phyloP scores from a whole-genome alignment of 257 asterid species.

The Solanum ahanhuiri region DNA sequence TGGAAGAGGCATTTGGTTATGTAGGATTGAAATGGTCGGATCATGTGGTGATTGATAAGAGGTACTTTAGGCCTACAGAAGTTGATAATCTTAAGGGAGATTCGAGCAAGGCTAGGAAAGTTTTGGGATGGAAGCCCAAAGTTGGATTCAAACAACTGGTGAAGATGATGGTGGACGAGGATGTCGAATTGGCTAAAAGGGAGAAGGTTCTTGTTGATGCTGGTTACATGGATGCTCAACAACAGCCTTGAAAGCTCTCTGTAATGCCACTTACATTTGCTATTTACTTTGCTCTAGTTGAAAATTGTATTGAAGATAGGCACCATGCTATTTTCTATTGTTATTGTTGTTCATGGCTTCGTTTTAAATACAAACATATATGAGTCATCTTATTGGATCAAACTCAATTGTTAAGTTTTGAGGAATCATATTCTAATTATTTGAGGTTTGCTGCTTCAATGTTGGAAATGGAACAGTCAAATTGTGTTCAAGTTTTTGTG shows the following conservation, averaged over 20 bases:
- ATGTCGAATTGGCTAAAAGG: slow-evolving; percentile 81
- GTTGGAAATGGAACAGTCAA: not conserved
- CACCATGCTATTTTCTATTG: not conserved
- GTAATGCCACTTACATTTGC: not conserved
- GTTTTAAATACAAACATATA: not conserved
- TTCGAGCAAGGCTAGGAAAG: slow-evolving; percentile 66
- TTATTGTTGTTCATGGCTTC: not conserved
- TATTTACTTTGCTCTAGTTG: not conserved
- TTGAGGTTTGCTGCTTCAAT: not conserved
- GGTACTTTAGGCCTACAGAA: slow-evolving; percentile 80
- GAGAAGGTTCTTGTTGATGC: slow-evolving; percentile 97
- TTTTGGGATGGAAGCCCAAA: slow-evolving; percentile 79
- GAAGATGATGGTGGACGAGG: slow-evolving; percentile 98
- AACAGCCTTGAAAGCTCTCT: slow-evolving; percentile 53
- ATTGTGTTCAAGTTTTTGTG: not conserved
- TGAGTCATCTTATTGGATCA: not conserved
- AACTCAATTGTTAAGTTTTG: not conserved
- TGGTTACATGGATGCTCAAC: slow-evolving; percentile 96
- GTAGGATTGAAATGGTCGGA: slow-evolving; percentile 83
- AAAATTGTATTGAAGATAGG: not conserved
- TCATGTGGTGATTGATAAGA: slow-evolving; percentile 76
- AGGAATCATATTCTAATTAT: not conserved
- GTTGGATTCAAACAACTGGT: slow-evolving; percentile 85
- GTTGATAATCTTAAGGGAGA: slow-evolving; percentile 89
- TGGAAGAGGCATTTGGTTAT: slow-evolving; percentile 58